phyloP scores from a whole-genome alignment of 2,329 filamentous ascomycete species.

The Arthrobotrys conoides region DNA sequence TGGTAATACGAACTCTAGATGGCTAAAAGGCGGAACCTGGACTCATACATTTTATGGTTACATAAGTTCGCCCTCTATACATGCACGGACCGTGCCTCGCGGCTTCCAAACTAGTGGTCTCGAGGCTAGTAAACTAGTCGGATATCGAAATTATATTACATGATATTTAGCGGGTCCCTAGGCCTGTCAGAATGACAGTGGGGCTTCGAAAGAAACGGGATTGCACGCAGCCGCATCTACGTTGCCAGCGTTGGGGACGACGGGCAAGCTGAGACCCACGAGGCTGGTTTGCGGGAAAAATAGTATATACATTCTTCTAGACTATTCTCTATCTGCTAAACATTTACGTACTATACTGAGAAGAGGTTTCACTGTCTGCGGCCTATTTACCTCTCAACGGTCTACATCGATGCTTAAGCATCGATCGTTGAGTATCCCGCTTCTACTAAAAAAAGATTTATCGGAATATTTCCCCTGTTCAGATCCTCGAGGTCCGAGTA shows the following conservation, averaged over 20 bases:
- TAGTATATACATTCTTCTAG: background rate
- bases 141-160: background rate
- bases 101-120: background rate
- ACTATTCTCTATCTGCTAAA: background rate
- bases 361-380: background rate
- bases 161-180: background rate
- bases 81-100: conserved; percentile 13
- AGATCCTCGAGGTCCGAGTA: too few species aligned
- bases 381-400: conserved; percentile 1
- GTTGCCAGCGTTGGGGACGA: background rate
- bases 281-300: background rate
- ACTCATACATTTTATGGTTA: conserved; percentile 10
- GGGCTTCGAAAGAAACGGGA: background rate
- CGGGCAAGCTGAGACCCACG: background rate
- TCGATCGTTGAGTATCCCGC: conserved; percentile 10
- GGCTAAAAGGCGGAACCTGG: background rate
- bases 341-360: background rate
- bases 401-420: background rate
- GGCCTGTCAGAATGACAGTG: background rate
- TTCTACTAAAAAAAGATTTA: conserved; percentile 16
- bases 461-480: background rate
- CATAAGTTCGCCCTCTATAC: background rate
- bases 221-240: background rate
- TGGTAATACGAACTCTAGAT: background rate
- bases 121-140: too few species aligned